phyloP scores from a whole-genome alignment of 1,284 basidiomycete genomes.

The Pisolithus thermaeus region DNA sequence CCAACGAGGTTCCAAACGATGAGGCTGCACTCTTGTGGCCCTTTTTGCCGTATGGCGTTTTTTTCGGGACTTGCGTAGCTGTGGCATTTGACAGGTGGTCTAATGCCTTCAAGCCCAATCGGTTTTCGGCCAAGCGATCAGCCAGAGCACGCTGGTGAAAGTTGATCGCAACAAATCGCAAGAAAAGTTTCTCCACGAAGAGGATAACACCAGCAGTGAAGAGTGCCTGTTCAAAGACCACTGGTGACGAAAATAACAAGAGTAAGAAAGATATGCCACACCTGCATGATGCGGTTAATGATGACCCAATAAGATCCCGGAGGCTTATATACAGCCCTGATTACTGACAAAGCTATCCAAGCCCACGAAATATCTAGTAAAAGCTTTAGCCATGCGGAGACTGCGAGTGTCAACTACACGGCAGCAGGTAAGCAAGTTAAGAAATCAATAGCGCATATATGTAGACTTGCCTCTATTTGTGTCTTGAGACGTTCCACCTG shows the following conservation, averaged over 20 bases:
- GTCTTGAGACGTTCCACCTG: constrained; percentile 60
- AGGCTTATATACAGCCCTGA: constrained; percentile 52
- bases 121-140: constrained; percentile 66
- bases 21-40: constrained; percentile 27
- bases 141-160: constrained; percentile 71
- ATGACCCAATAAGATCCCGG: constrained; percentile 61
- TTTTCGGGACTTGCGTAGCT: constrained; percentile 30
- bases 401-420: constrained; percentile 58
- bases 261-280: constrained; percentile 19
- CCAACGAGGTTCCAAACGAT: constrained; percentile 28
- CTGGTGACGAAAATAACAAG: neutral
- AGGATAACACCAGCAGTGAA: constrained; percentile 60
- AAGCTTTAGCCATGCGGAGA: constrained; percentile 66
- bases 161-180: constrained; percentile 72
- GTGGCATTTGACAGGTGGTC: constrained; percentile 65
- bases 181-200: constrained; percentile 63
- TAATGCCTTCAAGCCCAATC: constrained; percentile 59
- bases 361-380: constrained; percentile 59
- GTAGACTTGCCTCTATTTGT: constrained; percentile 50
- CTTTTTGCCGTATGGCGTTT: constrained; percentile 29
- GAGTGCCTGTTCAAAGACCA: constrained; percentile 41
- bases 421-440: neutral
- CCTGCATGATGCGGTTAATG: constrained; percentile 67
- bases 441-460: neutral
- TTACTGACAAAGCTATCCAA: constrained; percentile 65